These are phyloP conservation scores for Ensete glaucum DNA, from an alignment of 176 grass and related monocot genomes.

Conservation along the genomic window DNA sequence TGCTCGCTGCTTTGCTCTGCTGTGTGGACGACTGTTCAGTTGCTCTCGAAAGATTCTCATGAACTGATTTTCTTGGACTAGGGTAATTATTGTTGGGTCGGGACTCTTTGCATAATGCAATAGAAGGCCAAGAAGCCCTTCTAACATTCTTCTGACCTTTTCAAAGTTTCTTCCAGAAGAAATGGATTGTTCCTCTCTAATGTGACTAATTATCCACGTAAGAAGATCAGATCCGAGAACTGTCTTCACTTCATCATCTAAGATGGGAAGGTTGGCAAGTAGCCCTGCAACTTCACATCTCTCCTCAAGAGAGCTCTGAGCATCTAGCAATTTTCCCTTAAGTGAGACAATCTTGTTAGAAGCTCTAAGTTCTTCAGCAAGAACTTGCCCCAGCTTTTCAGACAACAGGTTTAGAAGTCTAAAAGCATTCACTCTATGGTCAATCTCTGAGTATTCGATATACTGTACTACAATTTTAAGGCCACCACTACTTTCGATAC, in stretches of 20 bases:
- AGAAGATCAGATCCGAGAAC: conserved; percentile 15
- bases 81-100: conserved; percentile 1
- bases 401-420: conserved; percentile 6
- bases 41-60: conserved; percentile 8
- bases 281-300: conserved; percentile 17
- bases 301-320: neutral
- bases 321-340: conserved; percentile 6
- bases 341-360: conserved; percentile 2
- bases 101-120: conserved; percentile 15
- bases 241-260: conserved; percentile 13
- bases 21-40: neutral
- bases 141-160: neutral
- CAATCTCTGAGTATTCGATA: conserved; percentile 7
- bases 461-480: neutral
- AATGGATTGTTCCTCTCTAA: conserved; percentile 4
- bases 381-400: conserved; percentile 3
- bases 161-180: conserved; percentile 1
- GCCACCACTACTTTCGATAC: neutral
- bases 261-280: conserved; percentile 14
- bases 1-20: conserved; percentile 7
- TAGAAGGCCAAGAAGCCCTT: conserved; percentile 12
- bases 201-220: neutral
- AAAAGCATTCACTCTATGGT: conserved; percentile 13
- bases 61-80: conserved; percentile 8
- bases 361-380: conserved; percentile 7